A percentile compares a stretch with the other conserved stretches of the same genome.
Conservation (phyloP, 2,329 filamentous ascomycete species). For the Penicillium olsonii region DNA sequence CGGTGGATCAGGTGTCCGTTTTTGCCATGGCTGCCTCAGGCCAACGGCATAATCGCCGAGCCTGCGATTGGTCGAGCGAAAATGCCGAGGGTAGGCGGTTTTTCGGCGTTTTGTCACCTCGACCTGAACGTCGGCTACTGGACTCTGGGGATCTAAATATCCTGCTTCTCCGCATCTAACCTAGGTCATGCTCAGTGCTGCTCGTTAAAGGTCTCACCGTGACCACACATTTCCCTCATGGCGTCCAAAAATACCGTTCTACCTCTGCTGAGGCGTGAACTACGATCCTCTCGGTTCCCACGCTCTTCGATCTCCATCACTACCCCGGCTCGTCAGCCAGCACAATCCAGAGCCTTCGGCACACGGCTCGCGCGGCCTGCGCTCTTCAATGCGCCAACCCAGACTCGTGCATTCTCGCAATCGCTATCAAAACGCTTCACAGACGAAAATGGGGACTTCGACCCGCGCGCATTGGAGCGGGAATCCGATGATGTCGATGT, state of each 20-base stretch:
- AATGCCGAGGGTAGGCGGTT: conserved; percentile 27
- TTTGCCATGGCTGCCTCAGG: conserved; percentile 1
- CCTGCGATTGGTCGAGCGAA: conserved; percentile 27
- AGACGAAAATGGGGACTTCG: conserved; percentile 60
- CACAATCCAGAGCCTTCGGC: conserved; percentile 21
- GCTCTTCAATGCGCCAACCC: conserved; percentile 25
- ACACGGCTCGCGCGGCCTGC: conserved; percentile 22
- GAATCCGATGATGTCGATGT: conserved; percentile 95
- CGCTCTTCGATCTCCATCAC: conserved; percentile 27
- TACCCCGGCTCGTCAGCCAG: conserved; percentile 20
- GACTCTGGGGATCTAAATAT: conserved; percentile 12
- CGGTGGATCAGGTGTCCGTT: background rate
- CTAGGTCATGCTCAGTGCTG: conserved; percentile 18
- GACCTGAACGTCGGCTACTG: conserved; percentile 30
- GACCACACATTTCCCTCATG: conserved; percentile 5
- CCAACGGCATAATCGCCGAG: conserved; percentile 22
- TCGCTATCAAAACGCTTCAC: conserved; percentile 44
- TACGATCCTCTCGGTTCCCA: conserved; percentile 34
- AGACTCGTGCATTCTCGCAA: conserved; percentile 49
- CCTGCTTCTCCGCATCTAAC: conserved; percentile 4
- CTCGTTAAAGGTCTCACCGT: conserved; percentile 8
- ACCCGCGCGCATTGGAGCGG: conserved; percentile 71
- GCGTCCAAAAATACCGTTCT: conserved; percentile 46
- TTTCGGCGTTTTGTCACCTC: conserved; percentile 22
- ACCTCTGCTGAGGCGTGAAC: conserved; percentile 46